Percentiles rank a stretch among this genome's conserved stretches.
These are phyloP conservation scores for Alternaria solani DNA, from an alignment of 2,329 filamentous ascomycete species.

Conservation along the genomic window DNA sequence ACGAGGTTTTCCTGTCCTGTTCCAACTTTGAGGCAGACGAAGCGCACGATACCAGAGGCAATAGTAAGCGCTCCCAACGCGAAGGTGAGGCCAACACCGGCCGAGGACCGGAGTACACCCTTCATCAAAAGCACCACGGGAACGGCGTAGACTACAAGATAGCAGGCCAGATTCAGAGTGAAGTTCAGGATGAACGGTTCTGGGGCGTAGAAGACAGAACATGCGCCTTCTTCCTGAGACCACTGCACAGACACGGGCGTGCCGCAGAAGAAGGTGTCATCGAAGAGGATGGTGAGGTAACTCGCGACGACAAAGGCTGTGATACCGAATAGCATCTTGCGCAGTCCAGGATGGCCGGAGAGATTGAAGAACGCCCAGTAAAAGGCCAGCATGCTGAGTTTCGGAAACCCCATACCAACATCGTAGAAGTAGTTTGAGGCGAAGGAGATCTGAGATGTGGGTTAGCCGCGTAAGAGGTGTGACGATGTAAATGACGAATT, in stretches of 20 bases:
- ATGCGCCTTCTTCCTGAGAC: slow-evolving; percentile 33
- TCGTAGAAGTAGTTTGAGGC: slow-evolving; percentile 38
- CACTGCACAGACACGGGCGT: slow-evolving; percentile 28
- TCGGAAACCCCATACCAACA: slow-evolving; percentile 35
- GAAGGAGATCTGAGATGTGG: slow-evolving; percentile 26
- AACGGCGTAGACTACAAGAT: slow-evolving; percentile 28
- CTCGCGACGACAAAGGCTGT: slow-evolving; percentile 30
- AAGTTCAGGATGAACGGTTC: slow-evolving; percentile 38
- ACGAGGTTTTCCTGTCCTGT: slow-evolving; percentile 35
- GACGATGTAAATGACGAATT: background rate
- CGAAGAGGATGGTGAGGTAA: slow-evolving; percentile 32
- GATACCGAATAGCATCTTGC: slow-evolving; percentile 32
- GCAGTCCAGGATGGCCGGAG: slow-evolving; percentile 24
- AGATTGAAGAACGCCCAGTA: slow-evolving; percentile 36
- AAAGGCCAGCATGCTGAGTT: slow-evolving; percentile 36
- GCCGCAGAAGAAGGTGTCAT: slow-evolving; percentile 35
- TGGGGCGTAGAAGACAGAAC: slow-evolving; percentile 33
- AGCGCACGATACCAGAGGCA: slow-evolving; percentile 27
- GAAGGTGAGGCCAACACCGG: slow-evolving; percentile 28
- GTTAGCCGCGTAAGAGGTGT: background rate
- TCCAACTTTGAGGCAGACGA: slow-evolving; percentile 28
- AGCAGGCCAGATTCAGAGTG: slow-evolving; percentile 33
- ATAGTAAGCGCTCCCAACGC: slow-evolving; percentile 30
- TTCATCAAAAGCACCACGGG: slow-evolving; percentile 20
- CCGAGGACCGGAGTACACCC: slow-evolving; percentile 18